Base-by-base conservation (phyloP, 1,139 yeast species). In the Yamadazyma membranifaciens region DNA sequence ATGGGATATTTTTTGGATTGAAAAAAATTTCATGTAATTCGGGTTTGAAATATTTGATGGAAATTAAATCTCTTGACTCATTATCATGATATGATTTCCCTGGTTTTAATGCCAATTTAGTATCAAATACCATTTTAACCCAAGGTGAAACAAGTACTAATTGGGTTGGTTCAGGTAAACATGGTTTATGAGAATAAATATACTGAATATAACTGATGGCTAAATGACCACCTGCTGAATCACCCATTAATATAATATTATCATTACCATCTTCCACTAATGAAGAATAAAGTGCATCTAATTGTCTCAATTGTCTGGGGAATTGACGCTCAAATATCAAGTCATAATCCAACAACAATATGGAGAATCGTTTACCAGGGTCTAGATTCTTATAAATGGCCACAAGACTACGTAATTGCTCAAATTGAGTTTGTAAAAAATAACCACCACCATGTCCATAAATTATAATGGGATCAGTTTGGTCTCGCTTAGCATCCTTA, bases 381-480 rank as follows among this genome's bases (percentile, higher is more conserved):
- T 60, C 63, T 10, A 70, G 37, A 14, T 65, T 53, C 31, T 58
- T 56, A 44, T 67, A 60, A 12, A 67, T 51, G 3, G 69, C 55
- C 13, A 63, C 39, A 10, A 68, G 28, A 0, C 66, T 50, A 42
- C 62, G 62, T 25, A 70, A 31, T 44, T 71, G 77, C 33, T 56
- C 51, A 0, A 65, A 63, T 39, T 55, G 52, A 1, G 72, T 62
- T 42, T 69, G 65, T 30, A 67, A 42, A 40, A 59, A 67, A 47
- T 60, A 71, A 2, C 76, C 77, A 2, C 78, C 78, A 13, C 78
- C 77, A 45, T 72, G 77, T 11, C 56, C 46, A 45, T 59, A 71
- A 20, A 71, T 52, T 15, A 72, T 50, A 13, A 72, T 52, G 1
- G 75, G 75, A 44, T 69, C 74, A 5, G 44, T 37, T 2, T 22